phyloP scores from a whole-genome alignment of 78 protist genomes.

The Speleostelium caveatum region DNA sequence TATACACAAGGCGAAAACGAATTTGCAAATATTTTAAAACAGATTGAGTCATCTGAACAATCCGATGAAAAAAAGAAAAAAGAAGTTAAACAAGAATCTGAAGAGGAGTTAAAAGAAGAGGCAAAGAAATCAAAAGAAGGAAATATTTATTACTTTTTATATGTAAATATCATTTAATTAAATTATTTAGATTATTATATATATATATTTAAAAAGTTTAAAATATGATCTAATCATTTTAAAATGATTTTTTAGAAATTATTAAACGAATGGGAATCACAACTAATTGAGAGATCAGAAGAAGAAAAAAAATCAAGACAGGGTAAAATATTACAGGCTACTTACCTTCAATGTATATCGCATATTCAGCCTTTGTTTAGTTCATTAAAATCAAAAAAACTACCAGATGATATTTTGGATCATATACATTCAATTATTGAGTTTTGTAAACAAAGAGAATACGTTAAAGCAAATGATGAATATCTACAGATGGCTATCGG shows the following conservation, averaged over 20 bases:
- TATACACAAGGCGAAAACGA: constrained; percentile 72
- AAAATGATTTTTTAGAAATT: no score
- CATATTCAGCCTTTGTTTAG: constrained; percentile 86
- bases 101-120: constrained; percentile 16
- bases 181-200: not conserved
- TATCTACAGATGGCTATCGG: constrained; percentile 95
- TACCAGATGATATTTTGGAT: constrained; percentile 44
- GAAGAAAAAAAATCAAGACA: constrained; percentile 50
- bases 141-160: constrained; percentile 31
- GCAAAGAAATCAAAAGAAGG: constrained; percentile 49
- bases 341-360: constrained; percentile 40
- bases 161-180: no score
- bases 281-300: constrained; percentile 29
- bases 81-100: constrained; percentile 8
- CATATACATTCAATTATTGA: constrained; percentile 35
- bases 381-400: constrained; percentile 6
- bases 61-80: not conserved
- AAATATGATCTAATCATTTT: no score
- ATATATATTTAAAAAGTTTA: not conserved
- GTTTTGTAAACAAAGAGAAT: constrained; percentile 82
- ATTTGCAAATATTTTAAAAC: constrained; percentile 42
- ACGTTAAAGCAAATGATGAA: constrained; percentile 83
- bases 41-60: constrained; percentile 20
- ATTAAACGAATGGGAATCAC: constrained; percentile 60
- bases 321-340: constrained; percentile 59